Evolutionary conservation across 1,284 basidiomycete species (phyloP), one percentile per base, ranked within the genome.

Genomic region (Austroboletus novae-zelandiae): DNA sequence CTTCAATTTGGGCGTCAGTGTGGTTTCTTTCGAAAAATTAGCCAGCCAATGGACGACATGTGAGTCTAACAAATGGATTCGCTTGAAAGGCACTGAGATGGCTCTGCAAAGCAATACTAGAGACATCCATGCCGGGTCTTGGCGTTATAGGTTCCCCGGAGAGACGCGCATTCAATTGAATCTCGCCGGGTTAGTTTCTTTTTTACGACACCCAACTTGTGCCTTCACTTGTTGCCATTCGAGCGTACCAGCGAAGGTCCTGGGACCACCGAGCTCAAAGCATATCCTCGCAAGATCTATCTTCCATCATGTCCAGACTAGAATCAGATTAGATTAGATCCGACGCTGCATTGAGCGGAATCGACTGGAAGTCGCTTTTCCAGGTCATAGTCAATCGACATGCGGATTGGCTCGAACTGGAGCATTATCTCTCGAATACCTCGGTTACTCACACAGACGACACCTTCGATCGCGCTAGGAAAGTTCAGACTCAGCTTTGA

Each of bases 301-400:
- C 27, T 40, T 48, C 8, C 9, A 44, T 49, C 34, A 62, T 46
- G 47, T 50, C 47, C 5, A 61, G 56, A 8, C 41, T 74, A 3
- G 59, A 59, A 41, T 6, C 47, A 73, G 43, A 45, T 39, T 15
- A 43, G 51, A 23, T 23, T 5, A 23, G 1, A 5, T 51, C 52
- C 2, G 9, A 51, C 30, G 43, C 50, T 14, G 40, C 45, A 0
- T 53, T 56, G 2, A 75, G 71, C 40, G 72, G 72, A 0, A 56
- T 77, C 5, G 73, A 79, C 54, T 80, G 79, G 78, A 57, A 54
- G 34, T 66, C 67, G 2, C 60, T 80, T 29, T 42, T 71, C n/a
- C 68, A 68, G 20, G 66, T 72, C 27, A 60, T 78, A 5, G 65
- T 73, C 3, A 71, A 78, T 36, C 20, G 2, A 23, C 4, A 23